Evolutionary conservation across 768 basidiomycete genomes (phyloP).

Genomic region (Termitomyces sp.): DNA sequence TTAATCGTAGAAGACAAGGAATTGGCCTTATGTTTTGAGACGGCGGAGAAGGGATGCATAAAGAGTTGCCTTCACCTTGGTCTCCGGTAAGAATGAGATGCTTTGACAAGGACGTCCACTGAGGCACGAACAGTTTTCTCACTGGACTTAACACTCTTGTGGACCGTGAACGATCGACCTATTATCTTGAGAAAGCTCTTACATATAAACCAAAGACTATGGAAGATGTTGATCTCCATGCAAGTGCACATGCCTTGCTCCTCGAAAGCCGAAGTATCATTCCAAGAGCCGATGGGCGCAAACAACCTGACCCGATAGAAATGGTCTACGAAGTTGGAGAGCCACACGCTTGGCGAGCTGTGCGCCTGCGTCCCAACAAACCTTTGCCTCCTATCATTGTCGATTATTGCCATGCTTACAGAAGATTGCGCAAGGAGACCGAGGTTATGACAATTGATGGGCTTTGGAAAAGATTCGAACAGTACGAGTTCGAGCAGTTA

Average conservation of each 20-base stretch:
- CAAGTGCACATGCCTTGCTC: constrained; percentile 1
- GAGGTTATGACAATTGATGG: neutral
- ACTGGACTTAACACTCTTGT: neutral
- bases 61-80: neutral
- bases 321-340: neutral
- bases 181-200: neutral
- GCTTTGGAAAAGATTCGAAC: neutral
- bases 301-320: constrained; percentile 3
- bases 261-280: constrained; percentile 1
- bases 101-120: neutral
- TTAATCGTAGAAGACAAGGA: neutral
- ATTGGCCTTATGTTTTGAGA: neutral
- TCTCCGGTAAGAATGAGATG: neutral
- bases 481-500: neutral
- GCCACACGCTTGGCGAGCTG: neutral
- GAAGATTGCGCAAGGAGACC: neutral
- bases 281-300: neutral
- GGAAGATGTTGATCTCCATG: neutral
- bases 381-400: neutral
- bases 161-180: neutral
- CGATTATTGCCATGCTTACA: neutral
- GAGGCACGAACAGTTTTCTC: neutral
- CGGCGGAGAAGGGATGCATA: neutral
- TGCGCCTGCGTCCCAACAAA: neutral
- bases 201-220: neutral